Evolutionary conservation across 2,329 filamentous ascomycete species (phyloP), one percentile per base, ranked within the genome.

Genomic region (Periconia sp.): DNA sequence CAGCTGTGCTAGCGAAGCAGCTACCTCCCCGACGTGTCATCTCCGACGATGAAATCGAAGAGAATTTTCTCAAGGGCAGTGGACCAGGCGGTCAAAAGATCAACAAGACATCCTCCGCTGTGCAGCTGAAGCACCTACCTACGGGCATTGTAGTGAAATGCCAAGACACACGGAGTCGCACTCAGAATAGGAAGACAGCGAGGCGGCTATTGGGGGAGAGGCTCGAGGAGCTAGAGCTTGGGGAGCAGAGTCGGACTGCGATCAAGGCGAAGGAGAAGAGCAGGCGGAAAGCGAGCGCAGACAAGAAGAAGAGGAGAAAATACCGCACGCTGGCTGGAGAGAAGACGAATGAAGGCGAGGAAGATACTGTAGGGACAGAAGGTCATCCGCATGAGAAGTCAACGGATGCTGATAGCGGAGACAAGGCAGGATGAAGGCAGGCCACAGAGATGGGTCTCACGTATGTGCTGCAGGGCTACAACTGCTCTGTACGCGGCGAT

Each of bases 1-100:
- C 25, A 13, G 15, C 49, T 39, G 29, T 36, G 18, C 46, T 52
- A 31, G 36, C 52, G 9, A 69, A 68, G 34, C 44, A 50, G 1
- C 57, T 69, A 4, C 92, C 92, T 1, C 86, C 90, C 5, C 84
- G 91, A 4, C 86, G 87, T 11, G 81, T 84, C 10, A 82, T 94
- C 15, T 79, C 85, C 10, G 91, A 96, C 54, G 75, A 79, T 13
- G 91, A 96, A 38, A 84, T 97, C 55, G 84, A 86, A 43, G 89
- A 96, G 63, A 81, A 80, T 29, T 97, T 95, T 72, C 79, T 99
- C 48, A 95, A 94, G 68, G 94, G 94, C 59, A 88, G 84, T 57
- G 94, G 94, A 1, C 92, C 94, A 0, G 94, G 94, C 17, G 94
- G 94, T 0, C 94, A 99, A 68, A 96, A 96, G 69, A 97, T 97